These are phyloP conservation scores for Dioscorea zingiberensis DNA, from an alignment of 106 monocot species.

Conservation along the genomic window DNA sequence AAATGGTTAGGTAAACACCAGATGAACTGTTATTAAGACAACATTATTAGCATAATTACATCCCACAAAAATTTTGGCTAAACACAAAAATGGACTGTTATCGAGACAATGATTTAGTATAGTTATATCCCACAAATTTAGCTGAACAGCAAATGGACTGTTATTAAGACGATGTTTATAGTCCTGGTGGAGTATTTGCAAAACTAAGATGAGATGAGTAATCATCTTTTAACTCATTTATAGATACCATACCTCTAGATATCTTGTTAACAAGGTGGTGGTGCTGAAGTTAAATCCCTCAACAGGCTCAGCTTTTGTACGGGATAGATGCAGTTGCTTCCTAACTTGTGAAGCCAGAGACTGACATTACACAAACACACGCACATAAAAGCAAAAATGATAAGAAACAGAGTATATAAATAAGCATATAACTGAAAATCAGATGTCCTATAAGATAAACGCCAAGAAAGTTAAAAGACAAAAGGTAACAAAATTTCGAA, in stretches of 20 bases:
- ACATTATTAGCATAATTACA: too few species aligned
- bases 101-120: not conserved
- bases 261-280: conserved; percentile 61
- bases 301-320: conserved; percentile 43
- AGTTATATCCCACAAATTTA: too few species aligned
- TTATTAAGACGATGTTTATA: too few species aligned
- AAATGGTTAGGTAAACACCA: too few species aligned
- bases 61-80: not conserved
- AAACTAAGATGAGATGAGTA: too few species aligned
- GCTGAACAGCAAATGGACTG: too few species aligned
- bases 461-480: not conserved
- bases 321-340: conserved; percentile 77
- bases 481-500: not conserved
- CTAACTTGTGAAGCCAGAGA: conserved; percentile 84
- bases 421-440: not conserved
- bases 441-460: not conserved
- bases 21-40: too few species aligned
- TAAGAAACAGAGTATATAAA: not conserved
- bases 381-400: conserved; percentile 3
- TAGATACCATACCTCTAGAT: conserved; percentile 59
- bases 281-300: conserved; percentile 88
- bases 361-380: conserved; percentile 47
- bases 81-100: not conserved
- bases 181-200: too few species aligned
- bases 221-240: not conserved